Evolutionary conservation across 768 basidiomycete genomes (phyloP).

Genomic region (Sarcodon sp.): DNA sequence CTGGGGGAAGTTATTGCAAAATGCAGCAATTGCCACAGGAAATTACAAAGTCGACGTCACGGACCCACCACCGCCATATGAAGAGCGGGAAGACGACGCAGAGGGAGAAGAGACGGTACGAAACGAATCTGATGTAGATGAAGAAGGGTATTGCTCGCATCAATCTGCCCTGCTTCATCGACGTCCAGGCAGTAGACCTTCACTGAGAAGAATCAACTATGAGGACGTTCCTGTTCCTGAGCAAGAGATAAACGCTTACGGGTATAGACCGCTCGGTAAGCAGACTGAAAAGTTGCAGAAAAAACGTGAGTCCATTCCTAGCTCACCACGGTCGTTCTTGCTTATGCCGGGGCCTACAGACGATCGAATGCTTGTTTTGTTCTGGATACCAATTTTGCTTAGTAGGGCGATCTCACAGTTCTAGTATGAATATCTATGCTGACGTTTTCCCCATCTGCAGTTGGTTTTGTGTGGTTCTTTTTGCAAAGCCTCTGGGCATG

Average conservation of each 20-base stretch:
- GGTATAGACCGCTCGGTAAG: constrained; percentile 40
- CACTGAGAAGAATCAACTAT: constrained; percentile 26
- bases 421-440: not conserved
- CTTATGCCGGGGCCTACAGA: constrained; percentile 25
- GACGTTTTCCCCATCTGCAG: constrained; percentile 4
- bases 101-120: constrained; percentile 8
- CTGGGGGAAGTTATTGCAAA: constrained; percentile 65
- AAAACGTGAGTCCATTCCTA: constrained; percentile 42
- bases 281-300: constrained; percentile 35
- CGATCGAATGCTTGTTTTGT: constrained; percentile 74
- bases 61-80: constrained; percentile 62
- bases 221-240: constrained; percentile 36
- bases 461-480: constrained; percentile 21
- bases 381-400: constrained; percentile 80
- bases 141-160: not conserved
- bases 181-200: constrained; percentile 19
- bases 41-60: constrained; percentile 30
- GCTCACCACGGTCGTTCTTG: not conserved
- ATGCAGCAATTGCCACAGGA: constrained; percentile 36
- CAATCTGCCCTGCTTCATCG: constrained; percentile 9
- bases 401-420: constrained; percentile 32
- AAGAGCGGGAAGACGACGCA: constrained; percentile 35
- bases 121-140: constrained; percentile 6
- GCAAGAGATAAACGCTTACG: constrained; percentile 57
- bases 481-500: constrained; percentile 11